Base-by-base conservation (phyloP, 2,329 filamentous ascomycete species). In the Tothia fuscella region DNA sequence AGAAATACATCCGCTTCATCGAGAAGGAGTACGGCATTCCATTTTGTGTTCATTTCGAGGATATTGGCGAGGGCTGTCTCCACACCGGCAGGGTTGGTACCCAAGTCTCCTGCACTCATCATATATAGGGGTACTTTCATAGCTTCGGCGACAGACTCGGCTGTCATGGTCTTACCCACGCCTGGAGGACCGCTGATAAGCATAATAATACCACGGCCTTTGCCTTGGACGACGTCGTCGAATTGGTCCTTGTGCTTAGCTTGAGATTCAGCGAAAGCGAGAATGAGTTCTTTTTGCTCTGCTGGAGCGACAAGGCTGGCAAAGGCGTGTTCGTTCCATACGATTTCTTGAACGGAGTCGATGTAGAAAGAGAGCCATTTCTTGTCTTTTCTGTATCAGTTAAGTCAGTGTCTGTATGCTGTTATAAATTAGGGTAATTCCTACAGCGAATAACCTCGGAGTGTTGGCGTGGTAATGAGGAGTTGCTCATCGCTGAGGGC, bases 141-240 rank as follows among this genome's bases (percentile, higher is more conserved):
- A 37, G 64, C 55, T 43, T 72, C 69, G 2, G 70, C 68, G 17
- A 70, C 60, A 35, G 60, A 62, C 47, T 71, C 68, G 6, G 64
- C 66, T 4, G 68, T 71, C 14, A 69, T 50, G 0, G 70, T 74
- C 54, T 74, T 74, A 10, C 70, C 71, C 2, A 71, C 67, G 3
- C 71, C 71, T 0, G 70, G 69, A 0, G 65, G 65, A 2, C 68
- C 70, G 31, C 58, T 61, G 3, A 74, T 59, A 3, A 72, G 59
- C 45, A 72, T 57, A 41, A 72, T 69, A 39, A 72, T 62, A 6
- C 70, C 69, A 12, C 60, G 59, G 13, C 70, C 71, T 49, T 74
- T 74, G 22, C 67, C 69, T 24, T 64, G 58, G 21, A 74, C 65
- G n/a, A 72, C 55, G 47, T 72, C 67, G 49, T 71, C 67, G 48